A percentile compares a stretch with the other conserved stretches of the same genome.
Evolutionary conservation across 2,329 filamentous ascomycete species (phyloP).

Genomic region (Cercospora sp.): DNA sequence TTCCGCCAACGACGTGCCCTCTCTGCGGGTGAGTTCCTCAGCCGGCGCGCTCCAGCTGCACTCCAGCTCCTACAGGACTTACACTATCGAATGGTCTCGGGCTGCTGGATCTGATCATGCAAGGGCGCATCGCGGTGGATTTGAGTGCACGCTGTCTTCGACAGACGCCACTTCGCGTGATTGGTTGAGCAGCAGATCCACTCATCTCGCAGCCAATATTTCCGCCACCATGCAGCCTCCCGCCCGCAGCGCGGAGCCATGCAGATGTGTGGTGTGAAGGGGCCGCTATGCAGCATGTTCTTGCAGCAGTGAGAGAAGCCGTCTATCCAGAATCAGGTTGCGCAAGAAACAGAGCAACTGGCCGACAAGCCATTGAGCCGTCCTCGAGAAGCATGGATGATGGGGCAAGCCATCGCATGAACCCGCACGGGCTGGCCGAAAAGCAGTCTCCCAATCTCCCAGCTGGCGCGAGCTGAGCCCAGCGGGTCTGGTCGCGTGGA

Average conservation of each 20-base stretch:
- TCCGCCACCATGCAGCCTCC: conserved; percentile 2
- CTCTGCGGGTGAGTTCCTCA: not conserved
- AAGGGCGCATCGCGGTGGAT: not conserved
- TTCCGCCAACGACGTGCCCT: not conserved
- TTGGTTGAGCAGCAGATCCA: not conserved
- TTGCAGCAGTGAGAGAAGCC: not conserved
- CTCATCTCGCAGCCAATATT: conserved; percentile 4
- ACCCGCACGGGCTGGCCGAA: not conserved
- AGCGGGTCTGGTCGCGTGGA: not conserved
- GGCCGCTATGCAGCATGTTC: not conserved
- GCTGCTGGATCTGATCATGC: not conserved
- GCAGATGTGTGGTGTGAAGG: not conserved
- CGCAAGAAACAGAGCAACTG: not conserved
- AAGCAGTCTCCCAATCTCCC: not conserved
- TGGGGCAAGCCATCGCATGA: not conserved
- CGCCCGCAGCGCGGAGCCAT: not conserved
- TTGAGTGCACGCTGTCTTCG: not conserved
- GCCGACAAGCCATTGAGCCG: not conserved
- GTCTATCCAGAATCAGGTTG: not conserved
- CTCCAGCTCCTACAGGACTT: not conserved
- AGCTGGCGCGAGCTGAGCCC: not conserved
- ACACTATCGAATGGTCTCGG: not conserved
- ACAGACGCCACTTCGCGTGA: not conserved
- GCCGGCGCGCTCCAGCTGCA: not conserved
- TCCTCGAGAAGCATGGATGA: not conserved